Conservation (phyloP, 1,284 basidiomycete species). For the Veloboletus limbatus region DNA sequence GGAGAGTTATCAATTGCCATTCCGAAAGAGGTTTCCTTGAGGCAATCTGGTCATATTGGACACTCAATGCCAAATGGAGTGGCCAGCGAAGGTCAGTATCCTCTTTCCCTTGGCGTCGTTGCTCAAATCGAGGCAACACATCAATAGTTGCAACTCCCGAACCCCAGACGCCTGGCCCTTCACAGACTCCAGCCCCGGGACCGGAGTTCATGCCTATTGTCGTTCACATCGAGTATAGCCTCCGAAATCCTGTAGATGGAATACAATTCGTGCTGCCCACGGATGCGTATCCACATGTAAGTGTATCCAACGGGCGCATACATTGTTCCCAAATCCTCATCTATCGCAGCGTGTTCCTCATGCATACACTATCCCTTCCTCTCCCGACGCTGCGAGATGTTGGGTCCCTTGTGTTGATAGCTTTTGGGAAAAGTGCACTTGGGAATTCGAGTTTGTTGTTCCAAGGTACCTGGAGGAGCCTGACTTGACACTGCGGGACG, state of each 20-base stretch:
- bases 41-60: constrained; percentile 50
- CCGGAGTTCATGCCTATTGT: constrained; percentile 77
- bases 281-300: constrained; percentile 80
- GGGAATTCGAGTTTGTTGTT: constrained; percentile 97
- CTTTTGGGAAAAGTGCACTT: constrained; percentile 95
- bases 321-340: constrained; percentile 25
- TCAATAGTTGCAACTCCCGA: constrained; percentile 69
- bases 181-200: constrained; percentile 41
- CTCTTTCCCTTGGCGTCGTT: background rate
- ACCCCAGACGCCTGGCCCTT: constrained; percentile 64
- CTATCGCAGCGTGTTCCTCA: constrained; percentile 80
- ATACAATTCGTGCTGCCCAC: constrained; percentile 82
- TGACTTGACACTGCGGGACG: constrained; percentile 42
- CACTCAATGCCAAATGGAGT: constrained; percentile 40
- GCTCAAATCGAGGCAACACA: constrained; percentile 10
- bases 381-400: constrained; percentile 87
- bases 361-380: constrained; percentile 86
- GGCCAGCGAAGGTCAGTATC: constrained; percentile 46
- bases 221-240: constrained; percentile 76
- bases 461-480: constrained; percentile 80
- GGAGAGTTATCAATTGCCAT: constrained; percentile 93
- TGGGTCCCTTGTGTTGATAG: constrained; percentile 98
- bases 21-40: constrained; percentile 75
- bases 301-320: constrained; percentile 33
- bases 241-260: constrained; percentile 82